Percentiles rank a stretch among this genome's conserved stretches.
phyloP scores from a whole-genome alignment of 2,329 filamentous ascomycete species.

The Dryadomyces quercus-mongolicae region DNA sequence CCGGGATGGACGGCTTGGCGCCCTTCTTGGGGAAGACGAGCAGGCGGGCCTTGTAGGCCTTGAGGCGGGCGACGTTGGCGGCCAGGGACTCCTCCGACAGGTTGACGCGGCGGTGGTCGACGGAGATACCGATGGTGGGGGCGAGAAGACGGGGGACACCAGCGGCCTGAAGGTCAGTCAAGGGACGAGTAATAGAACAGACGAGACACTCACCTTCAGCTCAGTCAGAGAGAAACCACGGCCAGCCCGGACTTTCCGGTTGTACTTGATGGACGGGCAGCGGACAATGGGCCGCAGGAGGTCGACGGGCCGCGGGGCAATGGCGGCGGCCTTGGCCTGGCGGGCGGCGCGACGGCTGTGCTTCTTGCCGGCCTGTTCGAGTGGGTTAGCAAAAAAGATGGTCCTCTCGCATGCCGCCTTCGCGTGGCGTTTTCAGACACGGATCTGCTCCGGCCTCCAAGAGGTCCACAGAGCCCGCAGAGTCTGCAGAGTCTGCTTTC shows the following conservation, averaged over 20 bases:
- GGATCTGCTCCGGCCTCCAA: no score
- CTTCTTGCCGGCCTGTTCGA: conserved; percentile 83
- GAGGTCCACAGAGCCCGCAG: no score
- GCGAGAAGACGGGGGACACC: conserved; percentile 91
- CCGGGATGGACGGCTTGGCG: conserved; percentile 84
- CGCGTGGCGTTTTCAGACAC: no score
- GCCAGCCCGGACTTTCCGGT: conserved; percentile 91
- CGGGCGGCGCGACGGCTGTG: conserved; percentile 81
- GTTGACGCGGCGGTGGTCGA: conserved; percentile 95
- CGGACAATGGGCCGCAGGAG: conserved; percentile 91
- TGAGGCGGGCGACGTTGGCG: conserved; percentile 92
- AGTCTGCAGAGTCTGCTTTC: no score
- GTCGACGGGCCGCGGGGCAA: conserved; percentile 95
- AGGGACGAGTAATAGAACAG: neutral
- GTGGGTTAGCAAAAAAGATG: neutral
- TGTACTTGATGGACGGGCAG: conserved; percentile 98
- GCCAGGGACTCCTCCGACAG: conserved; percentile 90
- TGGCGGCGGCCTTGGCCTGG: conserved; percentile 84
- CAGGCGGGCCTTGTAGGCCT: conserved; percentile 91
- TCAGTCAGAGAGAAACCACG: conserved; percentile 96
- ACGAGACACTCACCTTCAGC: conserved; percentile 68
- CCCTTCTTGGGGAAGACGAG: conserved; percentile 96
- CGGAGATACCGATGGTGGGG: conserved; percentile 90
- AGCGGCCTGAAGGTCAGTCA: conserved; percentile 55
- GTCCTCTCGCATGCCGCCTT: no score